Conservation (phyloP, 2,329 filamentous ascomycete species). For the Simplicillium aogashimaense region DNA sequence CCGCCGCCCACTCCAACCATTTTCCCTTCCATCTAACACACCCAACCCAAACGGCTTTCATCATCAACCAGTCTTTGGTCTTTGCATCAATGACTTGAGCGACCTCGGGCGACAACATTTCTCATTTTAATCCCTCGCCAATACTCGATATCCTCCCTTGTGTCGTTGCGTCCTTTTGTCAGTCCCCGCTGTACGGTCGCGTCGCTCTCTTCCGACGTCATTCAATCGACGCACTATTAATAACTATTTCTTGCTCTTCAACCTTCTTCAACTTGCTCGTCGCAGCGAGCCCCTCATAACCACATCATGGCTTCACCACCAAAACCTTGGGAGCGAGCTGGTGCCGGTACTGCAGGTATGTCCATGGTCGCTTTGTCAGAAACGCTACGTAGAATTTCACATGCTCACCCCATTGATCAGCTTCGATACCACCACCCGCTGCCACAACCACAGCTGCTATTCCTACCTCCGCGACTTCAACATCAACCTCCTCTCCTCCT, state of each 20-base stretch:
- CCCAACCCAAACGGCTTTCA: no score
- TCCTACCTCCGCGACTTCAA: constrained; percentile 27
- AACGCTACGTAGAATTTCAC: constrained; percentile 33
- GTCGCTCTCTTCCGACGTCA: neutral
- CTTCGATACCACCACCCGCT: constrained; percentile 24
- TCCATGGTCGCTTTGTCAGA: constrained; percentile 8
- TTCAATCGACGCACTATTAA: neutral
- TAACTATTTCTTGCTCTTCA: neutral
- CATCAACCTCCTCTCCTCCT: constrained; percentile 43
- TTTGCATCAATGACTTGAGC: no score
- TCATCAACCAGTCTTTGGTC: no score
- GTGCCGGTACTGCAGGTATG: constrained; percentile 36
- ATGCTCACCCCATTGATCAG: constrained; percentile 11
- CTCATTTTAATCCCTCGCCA: no score
- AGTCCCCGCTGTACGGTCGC: neutral
- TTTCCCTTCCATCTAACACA: no score
- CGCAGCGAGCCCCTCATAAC: neutral
- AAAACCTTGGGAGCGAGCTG: constrained; percentile 90
- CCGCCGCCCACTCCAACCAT: no score
- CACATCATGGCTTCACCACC: constrained; percentile 66
- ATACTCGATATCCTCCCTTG: no score
- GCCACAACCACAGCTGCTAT: constrained; percentile 10
- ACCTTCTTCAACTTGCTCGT: neutral
- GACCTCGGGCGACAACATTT: no score
- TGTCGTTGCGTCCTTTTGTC: no score